Base-by-base conservation (phyloP, 2,329 filamentous ascomycete species). In the Cytospora piceicola region DNA sequence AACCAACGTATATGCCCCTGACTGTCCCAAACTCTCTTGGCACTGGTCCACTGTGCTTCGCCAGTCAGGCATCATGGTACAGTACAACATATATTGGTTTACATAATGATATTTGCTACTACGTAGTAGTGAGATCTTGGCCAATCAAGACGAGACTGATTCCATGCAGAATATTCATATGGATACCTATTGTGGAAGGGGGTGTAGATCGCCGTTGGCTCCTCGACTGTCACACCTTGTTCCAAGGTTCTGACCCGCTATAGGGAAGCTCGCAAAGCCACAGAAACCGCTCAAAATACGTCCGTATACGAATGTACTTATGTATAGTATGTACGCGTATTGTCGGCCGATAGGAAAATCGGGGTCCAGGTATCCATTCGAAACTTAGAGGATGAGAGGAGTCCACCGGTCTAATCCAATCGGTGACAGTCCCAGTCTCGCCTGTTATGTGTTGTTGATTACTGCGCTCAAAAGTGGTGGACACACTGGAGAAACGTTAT, bases 141-240 rank as follows among this genome's bases (percentile, higher is more conserved):
- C n/a, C 42, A 12, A 22, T 24, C 42, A 49, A 11, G 42, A 22
- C n/a, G 12, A 49, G 42, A 49, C n/a, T 17, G 24, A 12, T 49
- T 3, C 14, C 32, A 36, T 2, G 32, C 11, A 36, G 32, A 12
- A 36, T 22, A 22, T 49, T 4, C n/a, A n/a, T n/a, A n/a, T n/a
- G n/a, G n/a, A n/a, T n/a, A n/a, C n/a, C n/a, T n/a, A n/a, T n/a
- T n/a, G n/a, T 46, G 20, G 17, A 20, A 46, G 20, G 42, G 42
- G 42, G n/a, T n/a, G 20, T n/a, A 20, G 42, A 14, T 46, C 42
- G 42, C 20, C 20, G n/a, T n/a, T n/a, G n/a, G n/a, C n/a, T n/a
- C n/a, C n/a, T n/a, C n/a, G n/a, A n/a, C 1, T 11, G 2, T 0
- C 46, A n/a, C 20, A 2, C 20, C 46, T 3, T n/a, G n/a, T n/a